A percentile compares a stretch with the other conserved stretches of the same genome.
These are phyloP conservation scores for Ustanciosporium gigantosporum DNA, from an alignment of 1,284 basidiomycete genomes.

Conservation along the genomic window DNA sequence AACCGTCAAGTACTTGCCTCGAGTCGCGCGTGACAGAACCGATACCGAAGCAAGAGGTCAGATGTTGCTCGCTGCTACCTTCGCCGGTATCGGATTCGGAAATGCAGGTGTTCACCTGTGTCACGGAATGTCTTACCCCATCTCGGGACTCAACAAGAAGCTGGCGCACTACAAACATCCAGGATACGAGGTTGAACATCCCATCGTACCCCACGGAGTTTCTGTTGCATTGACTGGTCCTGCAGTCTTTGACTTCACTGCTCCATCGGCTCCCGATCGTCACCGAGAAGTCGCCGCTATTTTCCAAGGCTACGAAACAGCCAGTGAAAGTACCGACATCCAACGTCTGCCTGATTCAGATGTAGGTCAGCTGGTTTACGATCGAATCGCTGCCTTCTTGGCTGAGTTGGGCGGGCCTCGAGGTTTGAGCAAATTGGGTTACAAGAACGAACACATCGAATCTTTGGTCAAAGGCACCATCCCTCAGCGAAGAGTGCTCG, in stretches of 20 bases:
- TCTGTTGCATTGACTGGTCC: conserved; percentile 43
- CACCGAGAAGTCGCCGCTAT: conserved; percentile 86
- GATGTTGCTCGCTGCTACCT: conserved; percentile 72
- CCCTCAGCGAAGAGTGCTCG: conserved; percentile 82
- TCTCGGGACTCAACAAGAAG: conserved; percentile 82
- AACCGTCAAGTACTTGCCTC: conserved; percentile 85
- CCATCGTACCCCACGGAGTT: conserved; percentile 80
- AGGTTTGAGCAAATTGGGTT: conserved; percentile 83
- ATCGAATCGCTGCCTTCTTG: conserved; percentile 87
- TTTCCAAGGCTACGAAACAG: conserved; percentile 67
- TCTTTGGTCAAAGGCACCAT: conserved; percentile 80
- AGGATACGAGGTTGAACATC: conserved; percentile 71
- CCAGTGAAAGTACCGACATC: conserved; percentile 29
- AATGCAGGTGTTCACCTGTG: conserved; percentile 75
- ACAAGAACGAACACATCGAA: conserved; percentile 63
- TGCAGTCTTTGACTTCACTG: conserved; percentile 52
- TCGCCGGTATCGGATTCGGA: conserved; percentile 90
- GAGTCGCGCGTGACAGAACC: conserved; percentile 74
- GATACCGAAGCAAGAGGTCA: conserved; percentile 83
- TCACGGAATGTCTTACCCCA: conserved; percentile 52
- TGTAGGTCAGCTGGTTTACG: conserved; percentile 79
- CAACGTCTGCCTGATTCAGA: conserved; percentile 77
- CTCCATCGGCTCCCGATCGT: conserved; percentile 74
- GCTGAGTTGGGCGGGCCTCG: conserved; percentile 83
- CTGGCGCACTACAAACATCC: conserved; percentile 67